Base-by-base conservation (phyloP, 2,329 filamentous ascomycete species). In the Phialophora tarda region DNA sequence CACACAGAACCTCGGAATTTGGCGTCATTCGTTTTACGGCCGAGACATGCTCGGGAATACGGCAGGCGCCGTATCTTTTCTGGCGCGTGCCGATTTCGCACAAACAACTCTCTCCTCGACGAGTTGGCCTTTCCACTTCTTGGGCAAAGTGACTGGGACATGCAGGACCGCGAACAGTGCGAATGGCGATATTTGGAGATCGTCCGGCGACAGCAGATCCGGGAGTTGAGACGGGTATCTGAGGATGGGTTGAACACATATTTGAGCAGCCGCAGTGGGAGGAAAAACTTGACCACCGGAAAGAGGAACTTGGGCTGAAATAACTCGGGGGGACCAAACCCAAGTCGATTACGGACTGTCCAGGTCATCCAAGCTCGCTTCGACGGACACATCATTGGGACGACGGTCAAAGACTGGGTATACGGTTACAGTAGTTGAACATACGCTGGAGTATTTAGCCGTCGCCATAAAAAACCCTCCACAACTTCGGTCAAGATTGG, bases 1-100 rank as follows among this genome's bases (percentile, higher is more conserved):
- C 51, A 62, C 59, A 62, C 59, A 62, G 59, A 50, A 62, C 59
- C 30, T 44, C 23, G 17, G 32, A 30, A 51, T 23, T 14, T 34
- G 51, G 50, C 51, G 30, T 62, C 24, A 38, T 44, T 28, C 10
- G 11, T 38, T 28, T 61, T 51, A 38, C 3, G 28, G 53, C 17
- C 23, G 4, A 11, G 10, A 55, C 28, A 32, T 21, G n/a, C 28
- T 28, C n/a, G 53, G 21, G 26, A 28, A 8, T 30, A 32, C 21
- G 23, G 5, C 26, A 21, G 21, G 26, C 6, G 21, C 21, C 26
- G 10, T 53, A 26, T 21, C 48, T 26, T 12, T 24, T 53, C 48
- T 14, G 5, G 38, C 17, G 12, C 5, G 5, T 8, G 38, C n/a
- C 17, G 14, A 7, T n/a, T n/a, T n/a, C 17, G 10, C 48, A 28